Percentiles rank a stretch among this genome's conserved stretches.
These are phyloP conservation scores for Calonectria pseudoturangicola DNA, from an alignment of 2,329 filamentous ascomycete genomes.

Conservation along the genomic window DNA sequence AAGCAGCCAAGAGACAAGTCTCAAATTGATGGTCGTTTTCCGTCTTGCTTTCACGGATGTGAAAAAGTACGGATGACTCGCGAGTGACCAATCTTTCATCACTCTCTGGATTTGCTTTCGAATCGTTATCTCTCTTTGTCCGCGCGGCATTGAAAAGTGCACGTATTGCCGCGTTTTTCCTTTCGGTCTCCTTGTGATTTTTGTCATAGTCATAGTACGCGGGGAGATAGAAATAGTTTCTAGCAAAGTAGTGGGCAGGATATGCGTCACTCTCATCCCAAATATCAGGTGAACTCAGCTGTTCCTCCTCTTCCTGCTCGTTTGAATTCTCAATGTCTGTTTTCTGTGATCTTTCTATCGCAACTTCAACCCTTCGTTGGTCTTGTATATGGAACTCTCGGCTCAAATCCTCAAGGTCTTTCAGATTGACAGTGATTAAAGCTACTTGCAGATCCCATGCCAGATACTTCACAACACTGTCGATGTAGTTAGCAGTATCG, in stretches of 20 bases:
- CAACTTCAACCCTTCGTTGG: neutral
- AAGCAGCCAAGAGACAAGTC: neutral
- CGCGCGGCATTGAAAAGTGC: neutral
- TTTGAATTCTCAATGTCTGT: neutral
- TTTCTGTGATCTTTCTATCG: neutral
- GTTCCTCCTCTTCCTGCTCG: neutral
- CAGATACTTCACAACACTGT: neutral
- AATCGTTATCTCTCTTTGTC: too few relatives aligned
- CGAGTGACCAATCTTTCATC: neutral
- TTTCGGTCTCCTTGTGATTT: too few relatives aligned
- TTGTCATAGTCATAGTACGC: neutral
- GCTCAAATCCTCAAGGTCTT: constrained; percentile 1
- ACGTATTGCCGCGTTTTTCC: neutral
- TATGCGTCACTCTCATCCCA: too few relatives aligned
- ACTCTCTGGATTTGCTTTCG: too few relatives aligned
- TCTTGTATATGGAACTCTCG: neutral
- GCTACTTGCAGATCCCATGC: neutral
- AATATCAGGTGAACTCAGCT: neutral
- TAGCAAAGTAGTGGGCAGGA: neutral
- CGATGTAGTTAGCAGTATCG: neutral
- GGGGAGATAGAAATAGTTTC: neutral
- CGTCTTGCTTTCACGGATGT: neutral
- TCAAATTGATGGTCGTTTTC: neutral
- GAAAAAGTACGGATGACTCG: neutral
- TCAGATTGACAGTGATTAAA: neutral